These are phyloP conservation scores for Tolypocladium paradoxum DNA, from an alignment of 2,329 filamentous ascomycete species.

Conservation along the genomic window DNA sequence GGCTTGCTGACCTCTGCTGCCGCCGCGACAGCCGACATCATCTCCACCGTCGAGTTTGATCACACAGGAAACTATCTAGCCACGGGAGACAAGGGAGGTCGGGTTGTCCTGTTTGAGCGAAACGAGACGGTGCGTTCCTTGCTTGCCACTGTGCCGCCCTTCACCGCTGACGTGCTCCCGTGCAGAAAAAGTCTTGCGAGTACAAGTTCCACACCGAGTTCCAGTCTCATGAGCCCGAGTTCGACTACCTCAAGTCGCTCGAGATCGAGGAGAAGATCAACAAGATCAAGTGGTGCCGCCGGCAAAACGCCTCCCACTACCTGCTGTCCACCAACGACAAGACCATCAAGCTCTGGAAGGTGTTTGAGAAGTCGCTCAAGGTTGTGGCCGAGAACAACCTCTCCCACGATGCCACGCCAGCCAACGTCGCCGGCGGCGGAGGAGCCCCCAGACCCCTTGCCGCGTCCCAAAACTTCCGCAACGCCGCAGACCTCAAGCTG, in stretches of 20 bases:
- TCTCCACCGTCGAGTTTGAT: conserved; percentile 84
- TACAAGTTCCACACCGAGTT: conserved; percentile 99
- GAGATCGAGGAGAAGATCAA: conserved; percentile 99
- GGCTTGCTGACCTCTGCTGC: conserved; percentile 9
- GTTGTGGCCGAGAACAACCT: conserved; percentile 98
- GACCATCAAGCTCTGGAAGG: conserved; percentile 99
- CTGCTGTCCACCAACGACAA: conserved; percentile 98
- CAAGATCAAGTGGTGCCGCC: conserved; percentile 99
- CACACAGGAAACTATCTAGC: conserved; percentile 84
- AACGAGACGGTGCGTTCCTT: conserved; percentile 74
- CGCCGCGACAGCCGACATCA: conserved; percentile 62
- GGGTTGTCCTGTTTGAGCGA: conserved; percentile 78
- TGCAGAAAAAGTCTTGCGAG: conserved; percentile 98
- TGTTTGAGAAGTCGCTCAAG: conserved; percentile 98
- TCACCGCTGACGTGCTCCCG: not conserved
- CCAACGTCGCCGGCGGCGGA: conserved; percentile 60
- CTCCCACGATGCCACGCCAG: conserved; percentile 82
- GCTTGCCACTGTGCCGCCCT: not conserved
- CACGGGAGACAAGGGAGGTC: conserved; percentile 80
- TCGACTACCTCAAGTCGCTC: conserved; percentile 97
- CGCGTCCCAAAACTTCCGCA: conserved; percentile 66
- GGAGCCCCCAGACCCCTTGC: conserved; percentile 60
- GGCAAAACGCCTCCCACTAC: conserved; percentile 97
- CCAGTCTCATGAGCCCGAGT: conserved; percentile 98
- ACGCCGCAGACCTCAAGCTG: conserved; percentile 75